Evolutionary conservation across 257 asterid genomes (phyloP), one percentile per base, ranked within the genome.

Genomic region (Penstemon newberryi): DNA sequence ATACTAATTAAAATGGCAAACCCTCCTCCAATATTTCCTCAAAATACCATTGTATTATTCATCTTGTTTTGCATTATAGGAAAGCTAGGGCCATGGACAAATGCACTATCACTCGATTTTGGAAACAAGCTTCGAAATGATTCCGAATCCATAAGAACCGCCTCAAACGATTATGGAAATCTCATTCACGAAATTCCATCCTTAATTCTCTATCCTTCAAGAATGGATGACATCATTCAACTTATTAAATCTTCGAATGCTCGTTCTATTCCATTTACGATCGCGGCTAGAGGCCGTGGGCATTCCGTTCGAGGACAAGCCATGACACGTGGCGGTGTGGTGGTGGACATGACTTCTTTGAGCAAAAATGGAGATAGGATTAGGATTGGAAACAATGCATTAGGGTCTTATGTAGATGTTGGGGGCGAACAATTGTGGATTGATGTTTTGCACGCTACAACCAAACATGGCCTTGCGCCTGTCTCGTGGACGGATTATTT

Each of bases 401-500:
- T 56, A 33, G 90, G 95, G 56, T 74, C 66, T 67, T 87, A 78
- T 19, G 96, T 85, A 0, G 96, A 89, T 49, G 96, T 87, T 0
- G 95, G 90, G 38, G 90, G 85, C 2, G 89, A 80, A 49, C 83
- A 82, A 63, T 73, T 87, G 37, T 89, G 96, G 96, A 77, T 87
- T 1, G 87, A 89, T 38, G 87, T 89, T 37, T 37, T 89, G 56
- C 39, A 19, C 25, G 64, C 46, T 5, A 79, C 87, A 5, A 72
- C 75, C 0, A 63, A 73, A 43, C 49, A 66, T 36, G 90, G 92
- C 1, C 53, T 89, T 4, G 70, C 87, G 15, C 96, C 96, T 0
- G 83, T 85, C 1, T 80, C 96, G 0, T 89, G 95, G 95, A 87
- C 96, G 0, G 96, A 89, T 71, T 89, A 89, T 62, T 69, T 89